These are phyloP conservation scores for Arthrobotrys conoides DNA, from an alignment of 2,329 filamentous ascomycete species.

Conservation along the genomic window DNA sequence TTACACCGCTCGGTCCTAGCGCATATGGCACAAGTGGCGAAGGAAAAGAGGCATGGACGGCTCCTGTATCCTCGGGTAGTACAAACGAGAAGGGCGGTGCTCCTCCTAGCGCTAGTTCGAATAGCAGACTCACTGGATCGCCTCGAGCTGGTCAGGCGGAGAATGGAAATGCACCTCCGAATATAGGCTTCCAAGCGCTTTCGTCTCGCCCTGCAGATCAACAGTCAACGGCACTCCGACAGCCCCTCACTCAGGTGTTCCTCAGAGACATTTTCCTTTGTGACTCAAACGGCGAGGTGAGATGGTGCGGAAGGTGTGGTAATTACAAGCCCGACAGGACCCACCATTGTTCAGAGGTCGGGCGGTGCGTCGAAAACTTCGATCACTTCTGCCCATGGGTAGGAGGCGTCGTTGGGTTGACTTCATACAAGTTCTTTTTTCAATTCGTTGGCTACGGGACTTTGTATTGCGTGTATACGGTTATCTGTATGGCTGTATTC, in stretches of 20 bases:
- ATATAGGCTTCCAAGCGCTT: constrained; percentile 37
- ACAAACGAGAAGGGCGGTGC: constrained; percentile 36
- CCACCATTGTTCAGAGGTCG: constrained; percentile 86
- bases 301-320: constrained; percentile 86
- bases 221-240: constrained; percentile 68
- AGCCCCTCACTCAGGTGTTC: constrained; percentile 81
- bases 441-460: constrained; percentile 50
- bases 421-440: constrained; percentile 66
- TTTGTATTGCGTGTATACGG: constrained; percentile 51
- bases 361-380: constrained; percentile 87
- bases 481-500: constrained; percentile 47
- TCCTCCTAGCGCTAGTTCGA: constrained; percentile 12
- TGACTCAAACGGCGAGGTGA: constrained; percentile 82
- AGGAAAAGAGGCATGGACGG: constrained; percentile 52
- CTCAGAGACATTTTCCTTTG: constrained; percentile 86
- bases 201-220: constrained; percentile 38
- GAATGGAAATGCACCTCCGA: constrained; percentile 23
- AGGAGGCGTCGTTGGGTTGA: constrained; percentile 89
- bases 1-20: constrained; percentile 74
- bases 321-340: constrained; percentile 90
- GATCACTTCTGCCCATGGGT: constrained; percentile 97
- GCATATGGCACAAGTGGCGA: constrained; percentile 51
- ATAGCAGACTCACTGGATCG: constrained; percentile 12
- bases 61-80: constrained; percentile 26
- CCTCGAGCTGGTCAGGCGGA: background rate